These are phyloP conservation scores for Exserohilum turcica DNA, from an alignment of 2,329 filamentous ascomycete genomes.

Conservation along the genomic window DNA sequence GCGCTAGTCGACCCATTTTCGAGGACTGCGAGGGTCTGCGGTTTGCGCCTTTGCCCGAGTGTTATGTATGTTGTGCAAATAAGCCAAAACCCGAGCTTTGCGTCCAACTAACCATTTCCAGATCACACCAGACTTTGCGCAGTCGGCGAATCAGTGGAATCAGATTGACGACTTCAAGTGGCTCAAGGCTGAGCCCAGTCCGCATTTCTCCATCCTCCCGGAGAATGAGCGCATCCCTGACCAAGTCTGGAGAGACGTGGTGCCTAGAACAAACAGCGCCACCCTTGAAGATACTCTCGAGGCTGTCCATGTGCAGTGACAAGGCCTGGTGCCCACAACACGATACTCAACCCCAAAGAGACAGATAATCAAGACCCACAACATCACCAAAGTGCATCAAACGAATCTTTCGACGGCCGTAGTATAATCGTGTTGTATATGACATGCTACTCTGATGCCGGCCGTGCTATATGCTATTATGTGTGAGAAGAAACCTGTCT, in stretches of 20 bases:
- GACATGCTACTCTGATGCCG: conserved; percentile 30
- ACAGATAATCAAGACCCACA: not conserved
- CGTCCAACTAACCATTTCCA: conserved; percentile 8
- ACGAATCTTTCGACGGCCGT: conserved; percentile 16
- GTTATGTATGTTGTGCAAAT: conserved; percentile 63
- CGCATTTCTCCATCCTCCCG: conserved; percentile 79
- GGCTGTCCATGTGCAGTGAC: conserved; percentile 8
- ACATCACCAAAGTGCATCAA: conserved; percentile 4
- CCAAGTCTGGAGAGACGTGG: conserved; percentile 66
- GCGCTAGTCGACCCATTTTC: conserved; percentile 85
- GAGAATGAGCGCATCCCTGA: conserved; percentile 64
- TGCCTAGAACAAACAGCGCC: conserved; percentile 44
- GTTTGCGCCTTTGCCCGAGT: conserved; percentile 75
- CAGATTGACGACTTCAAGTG: conserved; percentile 98
- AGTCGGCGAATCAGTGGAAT: conserved; percentile 73
- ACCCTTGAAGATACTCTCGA: conserved; percentile 24
- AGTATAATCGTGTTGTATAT: conserved; percentile 30
- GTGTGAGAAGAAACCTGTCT: conserved; percentile 32
- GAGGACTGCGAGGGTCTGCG: conserved; percentile 81
- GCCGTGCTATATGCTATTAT: conserved; percentile 38
- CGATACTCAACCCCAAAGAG: not conserved
- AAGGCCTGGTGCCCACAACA: not conserved
- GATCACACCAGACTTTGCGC: conserved; percentile 23
- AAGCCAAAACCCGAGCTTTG: not conserved
- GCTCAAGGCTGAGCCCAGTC: conserved; percentile 83